These are phyloP conservation scores for Juncus effusus DNA, from an alignment of 176 grass and related monocot species.

Conservation along the genomic window DNA sequence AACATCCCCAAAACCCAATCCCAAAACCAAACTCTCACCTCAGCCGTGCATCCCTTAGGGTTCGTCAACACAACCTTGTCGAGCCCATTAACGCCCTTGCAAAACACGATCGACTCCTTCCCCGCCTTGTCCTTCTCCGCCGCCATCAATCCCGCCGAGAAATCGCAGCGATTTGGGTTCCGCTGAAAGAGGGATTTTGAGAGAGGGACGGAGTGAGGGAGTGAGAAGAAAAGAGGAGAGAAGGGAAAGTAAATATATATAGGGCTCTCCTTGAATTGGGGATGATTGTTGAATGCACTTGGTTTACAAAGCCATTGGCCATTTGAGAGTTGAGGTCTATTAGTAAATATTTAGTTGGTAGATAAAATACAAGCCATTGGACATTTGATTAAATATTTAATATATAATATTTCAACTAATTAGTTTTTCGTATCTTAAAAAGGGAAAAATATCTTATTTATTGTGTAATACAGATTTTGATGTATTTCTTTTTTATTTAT, in stretches of 20 bases:
- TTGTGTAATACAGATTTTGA: too few species aligned
- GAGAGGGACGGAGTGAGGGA: background rate
- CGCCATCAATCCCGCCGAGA: conserved; percentile 1
- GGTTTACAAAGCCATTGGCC: background rate
- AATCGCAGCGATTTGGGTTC: background rate
- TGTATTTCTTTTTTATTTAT: too few species aligned
- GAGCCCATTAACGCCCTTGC: conserved; percentile 14
- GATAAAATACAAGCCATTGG: too few species aligned
- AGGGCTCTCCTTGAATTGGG: background rate
- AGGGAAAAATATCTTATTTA: too few species aligned
- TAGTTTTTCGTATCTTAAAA: too few species aligned
- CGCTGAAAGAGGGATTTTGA: background rate
- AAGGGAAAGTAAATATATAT: conserved; percentile 1
- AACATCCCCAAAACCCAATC: too few species aligned
- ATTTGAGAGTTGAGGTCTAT: background rate
- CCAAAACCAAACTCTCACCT: background rate
- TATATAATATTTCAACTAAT: too few species aligned
- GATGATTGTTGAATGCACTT: background rate
- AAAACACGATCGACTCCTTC: background rate
- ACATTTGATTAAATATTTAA: too few species aligned
- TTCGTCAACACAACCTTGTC: conserved; percentile 23
- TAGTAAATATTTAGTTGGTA: background rate
- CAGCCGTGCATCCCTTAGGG: conserved; percentile 18
- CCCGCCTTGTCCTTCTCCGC: background rate
- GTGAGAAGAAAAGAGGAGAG: background rate